Percentiles rank a stretch among this genome's conserved stretches.
phyloP scores from a whole-genome alignment of 78 protist genomes.

The Isochrysis galbana region DNA sequence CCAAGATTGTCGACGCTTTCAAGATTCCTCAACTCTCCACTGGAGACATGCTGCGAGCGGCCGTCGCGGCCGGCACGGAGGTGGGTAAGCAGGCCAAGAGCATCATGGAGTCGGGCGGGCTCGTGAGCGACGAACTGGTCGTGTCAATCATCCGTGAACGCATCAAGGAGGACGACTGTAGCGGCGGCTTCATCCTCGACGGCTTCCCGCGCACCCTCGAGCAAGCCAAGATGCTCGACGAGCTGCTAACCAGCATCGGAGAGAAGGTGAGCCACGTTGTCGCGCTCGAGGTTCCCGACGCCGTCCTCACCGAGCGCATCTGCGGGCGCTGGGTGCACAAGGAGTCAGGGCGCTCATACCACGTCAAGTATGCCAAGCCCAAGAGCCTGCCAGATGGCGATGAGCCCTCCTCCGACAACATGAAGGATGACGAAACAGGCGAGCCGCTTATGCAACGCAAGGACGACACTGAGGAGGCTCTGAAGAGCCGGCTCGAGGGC shows the following conservation, averaged over 20 bases:
- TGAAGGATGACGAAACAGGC: conserved; percentile 83
- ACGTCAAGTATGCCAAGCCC: conserved; percentile 80
- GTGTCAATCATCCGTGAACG: not conserved
- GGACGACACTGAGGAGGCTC: conserved; percentile 83
- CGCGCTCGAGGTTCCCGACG: conserved; percentile 52
- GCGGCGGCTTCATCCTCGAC: conserved; percentile 88
- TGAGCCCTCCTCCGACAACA: not conserved
- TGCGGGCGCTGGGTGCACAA: conserved; percentile 88
- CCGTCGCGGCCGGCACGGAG: not conserved
- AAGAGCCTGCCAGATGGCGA: not conserved
- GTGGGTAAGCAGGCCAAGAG: not conserved
- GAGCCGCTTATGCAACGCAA: conserved; percentile 87
- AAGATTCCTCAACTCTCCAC: not conserved
- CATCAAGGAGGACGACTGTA: not conserved
- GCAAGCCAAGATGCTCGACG: conserved; percentile 58
- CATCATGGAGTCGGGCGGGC: not conserved
- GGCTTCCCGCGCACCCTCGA: conserved; percentile 95
- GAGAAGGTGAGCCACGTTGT: not conserved
- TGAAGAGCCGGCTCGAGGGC: conserved; percentile 53
- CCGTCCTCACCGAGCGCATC: conserved; percentile 78
- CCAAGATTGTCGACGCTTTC: not conserved
- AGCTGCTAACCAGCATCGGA: not conserved
- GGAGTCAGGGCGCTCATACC: conserved; percentile 82
- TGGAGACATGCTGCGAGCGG: conserved; percentile 28
- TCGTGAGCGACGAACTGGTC: not conserved